A percentile compares a stretch with the other conserved stretches of the same genome.
phyloP scores from a whole-genome alignment of 2,329 filamentous ascomycete species.

The Penicillium sp. region DNA sequence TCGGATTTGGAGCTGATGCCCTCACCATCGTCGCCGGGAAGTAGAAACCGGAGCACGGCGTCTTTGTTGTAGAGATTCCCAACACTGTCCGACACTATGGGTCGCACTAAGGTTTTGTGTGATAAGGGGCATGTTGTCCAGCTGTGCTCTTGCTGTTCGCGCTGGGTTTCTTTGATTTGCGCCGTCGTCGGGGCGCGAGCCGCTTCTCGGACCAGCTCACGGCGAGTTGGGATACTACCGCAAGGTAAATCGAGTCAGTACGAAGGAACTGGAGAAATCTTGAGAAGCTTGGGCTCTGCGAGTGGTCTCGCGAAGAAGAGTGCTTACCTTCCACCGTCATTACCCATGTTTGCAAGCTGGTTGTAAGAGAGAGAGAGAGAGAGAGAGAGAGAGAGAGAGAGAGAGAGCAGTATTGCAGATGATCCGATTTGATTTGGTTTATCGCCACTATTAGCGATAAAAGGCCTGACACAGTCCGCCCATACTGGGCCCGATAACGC shows the following conservation, averaged over 20 bases:
- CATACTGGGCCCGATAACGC: constrained; percentile 1
- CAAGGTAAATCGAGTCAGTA: constrained; percentile 34
- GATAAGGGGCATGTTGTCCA: constrained; percentile 90
- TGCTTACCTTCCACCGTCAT: constrained; percentile 77
- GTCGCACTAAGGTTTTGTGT: constrained; percentile 63
- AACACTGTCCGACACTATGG: constrained; percentile 75
- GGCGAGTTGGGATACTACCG: constrained; percentile 76
- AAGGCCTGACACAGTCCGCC: background rate
- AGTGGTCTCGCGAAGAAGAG: background rate
- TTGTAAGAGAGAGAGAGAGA: background rate
- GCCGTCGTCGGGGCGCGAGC: constrained; percentile 74
- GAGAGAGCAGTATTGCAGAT: background rate
- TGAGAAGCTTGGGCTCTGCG: too few species aligned
- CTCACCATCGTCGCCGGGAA: constrained; percentile 51
- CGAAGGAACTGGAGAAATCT: background rate
- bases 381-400: too few species aligned
- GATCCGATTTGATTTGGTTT: background rate
- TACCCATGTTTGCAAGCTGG: constrained; percentile 63
- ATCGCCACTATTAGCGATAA: constrained; percentile 14
- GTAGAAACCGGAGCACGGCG: constrained; percentile 65
- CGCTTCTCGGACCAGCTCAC: constrained; percentile 92
- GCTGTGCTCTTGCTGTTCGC: constrained; percentile 76
- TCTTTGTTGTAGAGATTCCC: constrained; percentile 95
- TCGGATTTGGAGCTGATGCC: constrained; percentile 51
- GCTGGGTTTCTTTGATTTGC: constrained; percentile 80